Base-by-base conservation (phyloP, 139 green algal genomes). In the Nannochloris sp. region DNA sequence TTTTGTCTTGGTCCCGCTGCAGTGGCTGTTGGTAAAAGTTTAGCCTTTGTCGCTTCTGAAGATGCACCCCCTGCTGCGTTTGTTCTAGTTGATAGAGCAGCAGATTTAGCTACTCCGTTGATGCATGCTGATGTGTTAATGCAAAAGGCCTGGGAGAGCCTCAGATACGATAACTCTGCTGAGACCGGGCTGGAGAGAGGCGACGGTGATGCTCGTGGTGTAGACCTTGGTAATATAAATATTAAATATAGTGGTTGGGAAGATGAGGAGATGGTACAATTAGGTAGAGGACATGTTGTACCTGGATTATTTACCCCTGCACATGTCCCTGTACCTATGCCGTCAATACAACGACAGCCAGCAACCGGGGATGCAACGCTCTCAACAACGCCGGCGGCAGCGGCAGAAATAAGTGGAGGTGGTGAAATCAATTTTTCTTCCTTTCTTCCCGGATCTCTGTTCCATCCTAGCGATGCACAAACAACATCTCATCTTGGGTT, bases 71-170 rank as follows among this genome's bases (percentile, higher is more conserved):
- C 37, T 45, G 75, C 80, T 23, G 73, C 75, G 0, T 64, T 87
- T 25, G 64, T 87, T 7, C 59, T 87, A 23, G 45, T 87, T 15
- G 80, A 87, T 32, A 53, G 80, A 13, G 34, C 54, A 31, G 38
- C 85, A 13, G 85, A 91, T 71, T 60, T 85, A 1, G 73, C 73
- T 27, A 77, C 72, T 6, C 81, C 83, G 2, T 63, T 54, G 1
- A 47, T 46, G n/a, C 76, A 84, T 65, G 24, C 45, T 10, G 73
- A 83, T 4, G 68, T 82, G 30, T 56, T 80, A 31, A 56, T 77
- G 38, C 74, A 83, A 33, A 34, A 46, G 12, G 62, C 74, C 15
- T 67, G 29, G 45, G 31, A 13, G 19, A 38, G 6, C 51, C 70
- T 4, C 45, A 45, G 54, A 24, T 46, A 25, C 39, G 25, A 56